Evolutionary conservation across 257 asterid genomes (phyloP).

Genomic region (Thymus mandschuricus): DNA sequence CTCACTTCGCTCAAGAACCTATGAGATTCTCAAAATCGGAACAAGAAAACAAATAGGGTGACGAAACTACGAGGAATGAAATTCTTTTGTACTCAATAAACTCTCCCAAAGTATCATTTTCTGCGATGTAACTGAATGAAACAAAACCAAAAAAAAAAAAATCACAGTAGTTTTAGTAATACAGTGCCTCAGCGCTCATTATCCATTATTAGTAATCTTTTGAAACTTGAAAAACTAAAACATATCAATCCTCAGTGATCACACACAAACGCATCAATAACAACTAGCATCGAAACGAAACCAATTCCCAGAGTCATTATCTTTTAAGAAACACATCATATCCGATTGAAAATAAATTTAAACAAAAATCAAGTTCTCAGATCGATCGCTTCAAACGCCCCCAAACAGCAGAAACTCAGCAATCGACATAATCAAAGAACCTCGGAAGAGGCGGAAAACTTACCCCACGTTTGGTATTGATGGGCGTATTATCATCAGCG

Average conservation of each 20-base stretch:
- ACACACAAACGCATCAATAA: conserved; percentile 1
- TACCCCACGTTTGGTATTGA: conserved; percentile 50
- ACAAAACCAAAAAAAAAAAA: neutral
- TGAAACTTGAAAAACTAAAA: neutral
- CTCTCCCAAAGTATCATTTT: too few species aligned
- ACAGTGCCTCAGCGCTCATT: neutral
- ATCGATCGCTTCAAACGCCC: neutral
- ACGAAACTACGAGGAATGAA: neutral
- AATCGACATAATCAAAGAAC: conserved; percentile 1
- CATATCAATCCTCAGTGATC: neutral
- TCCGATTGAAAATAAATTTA: neutral
- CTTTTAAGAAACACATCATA: neutral
- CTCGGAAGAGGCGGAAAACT: neutral
- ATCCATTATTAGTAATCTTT: neutral
- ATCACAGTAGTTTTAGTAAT: neutral
- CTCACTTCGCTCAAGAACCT: neutral
- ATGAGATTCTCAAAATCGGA: neutral
- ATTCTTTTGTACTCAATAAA: too few species aligned
- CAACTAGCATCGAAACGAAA: neutral
- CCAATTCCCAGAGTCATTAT: neutral
- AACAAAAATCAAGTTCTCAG: neutral
- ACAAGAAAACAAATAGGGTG: neutral
- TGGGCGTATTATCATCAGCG: conserved; percentile 51
- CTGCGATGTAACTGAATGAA: neutral
- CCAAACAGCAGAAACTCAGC: neutral